Percentiles rank a stretch among this genome's conserved stretches.
Conservation (phyloP, 1,284 basidiomycete genomes). For the Ceratobasidium sp. region DNA sequence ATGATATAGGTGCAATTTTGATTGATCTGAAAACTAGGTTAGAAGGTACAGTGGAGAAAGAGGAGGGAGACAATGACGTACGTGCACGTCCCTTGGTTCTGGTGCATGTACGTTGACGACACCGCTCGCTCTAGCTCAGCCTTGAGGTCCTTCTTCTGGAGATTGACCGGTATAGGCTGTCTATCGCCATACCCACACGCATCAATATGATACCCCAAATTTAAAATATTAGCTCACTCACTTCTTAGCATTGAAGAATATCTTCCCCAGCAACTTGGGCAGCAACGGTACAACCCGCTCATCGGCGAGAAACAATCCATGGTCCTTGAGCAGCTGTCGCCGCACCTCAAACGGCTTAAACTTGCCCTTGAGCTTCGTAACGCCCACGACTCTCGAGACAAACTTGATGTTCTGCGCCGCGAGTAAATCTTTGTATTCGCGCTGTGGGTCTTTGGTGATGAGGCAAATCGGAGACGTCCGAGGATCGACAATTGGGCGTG, state of each 20-base stretch:
- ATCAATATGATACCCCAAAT: constrained; percentile 17
- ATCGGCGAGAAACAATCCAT: constrained; percentile 94
- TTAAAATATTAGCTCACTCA: constrained; percentile 60
- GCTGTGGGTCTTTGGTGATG: constrained; percentile 95
- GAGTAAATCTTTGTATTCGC: constrained; percentile 95
- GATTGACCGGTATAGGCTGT: constrained; percentile 92
- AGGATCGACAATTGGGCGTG: constrained; percentile 86
- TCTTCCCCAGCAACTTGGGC: constrained; percentile 88
- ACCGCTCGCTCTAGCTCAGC: constrained; percentile 91
- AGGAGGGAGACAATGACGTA: constrained; percentile 63
- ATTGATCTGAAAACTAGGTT: constrained; percentile 72
- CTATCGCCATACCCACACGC: constrained; percentile 60
- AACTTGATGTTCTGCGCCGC: constrained; percentile 85
- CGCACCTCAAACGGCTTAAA: constrained; percentile 95
- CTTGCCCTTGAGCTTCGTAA: constrained; percentile 91
- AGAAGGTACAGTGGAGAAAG: not conserved
- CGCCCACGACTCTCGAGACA: constrained; percentile 92
- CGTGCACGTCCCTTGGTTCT: constrained; percentile 93
- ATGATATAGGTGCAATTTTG: constrained; percentile 85
- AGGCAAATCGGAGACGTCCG: constrained; percentile 86
- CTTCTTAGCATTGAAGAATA: constrained; percentile 97
- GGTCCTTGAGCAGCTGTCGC: constrained; percentile 86
- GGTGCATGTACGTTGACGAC: constrained; percentile 93
- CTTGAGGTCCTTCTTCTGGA: constrained; percentile 90
- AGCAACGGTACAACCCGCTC: constrained; percentile 90